These are phyloP conservation scores for Gossypium turneri DNA, from an alignment of 345 rosid genomes.

Conservation along the genomic window DNA sequence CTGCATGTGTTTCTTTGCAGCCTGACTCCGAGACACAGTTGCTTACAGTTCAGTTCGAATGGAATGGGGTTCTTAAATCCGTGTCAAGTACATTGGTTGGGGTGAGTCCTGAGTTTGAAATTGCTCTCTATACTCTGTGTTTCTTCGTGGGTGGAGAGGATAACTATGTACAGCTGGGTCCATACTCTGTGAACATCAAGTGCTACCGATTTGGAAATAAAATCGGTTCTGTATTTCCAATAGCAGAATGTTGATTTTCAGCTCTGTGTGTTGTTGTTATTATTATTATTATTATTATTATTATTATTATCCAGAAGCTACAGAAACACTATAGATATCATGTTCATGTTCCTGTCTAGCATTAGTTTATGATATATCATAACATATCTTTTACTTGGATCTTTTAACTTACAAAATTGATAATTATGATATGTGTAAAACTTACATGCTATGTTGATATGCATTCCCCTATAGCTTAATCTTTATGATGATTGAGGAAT, in stretches of 20 bases:
- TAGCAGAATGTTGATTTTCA: slow-evolving; percentile 46
- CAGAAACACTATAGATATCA: not conserved
- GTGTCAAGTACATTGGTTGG: slow-evolving; percentile 81
- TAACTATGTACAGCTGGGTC: slow-evolving; percentile 71
- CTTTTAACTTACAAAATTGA: not conserved
- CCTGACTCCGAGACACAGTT: slow-evolving; percentile 80
- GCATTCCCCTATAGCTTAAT: not conserved
- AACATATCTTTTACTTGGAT: not conserved
- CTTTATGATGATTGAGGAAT: not conserved
- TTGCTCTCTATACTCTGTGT: slow-evolving; percentile 82
- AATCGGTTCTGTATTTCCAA: slow-evolving; percentile 76
- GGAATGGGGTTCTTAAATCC: slow-evolving; percentile 90
- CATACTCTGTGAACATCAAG: slow-evolving; percentile 85
- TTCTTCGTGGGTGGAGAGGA: slow-evolving; percentile 77
- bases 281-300: not conserved
- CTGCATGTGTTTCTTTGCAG: slow-evolving; percentile 33
- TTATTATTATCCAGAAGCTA: not conserved
- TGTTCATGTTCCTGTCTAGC: not conserved
- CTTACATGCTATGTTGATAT: not conserved
- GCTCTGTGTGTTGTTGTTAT: not conserved
- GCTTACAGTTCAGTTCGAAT: slow-evolving; percentile 79
- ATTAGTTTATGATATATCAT: not conserved
- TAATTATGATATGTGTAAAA: not conserved
- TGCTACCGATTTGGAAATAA: slow-evolving; percentile 70
- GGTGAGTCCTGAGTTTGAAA: slow-evolving; percentile 86